Conservation (phyloP, 164 flowering plant genomes). For the Echeveria elegans region DNA sequence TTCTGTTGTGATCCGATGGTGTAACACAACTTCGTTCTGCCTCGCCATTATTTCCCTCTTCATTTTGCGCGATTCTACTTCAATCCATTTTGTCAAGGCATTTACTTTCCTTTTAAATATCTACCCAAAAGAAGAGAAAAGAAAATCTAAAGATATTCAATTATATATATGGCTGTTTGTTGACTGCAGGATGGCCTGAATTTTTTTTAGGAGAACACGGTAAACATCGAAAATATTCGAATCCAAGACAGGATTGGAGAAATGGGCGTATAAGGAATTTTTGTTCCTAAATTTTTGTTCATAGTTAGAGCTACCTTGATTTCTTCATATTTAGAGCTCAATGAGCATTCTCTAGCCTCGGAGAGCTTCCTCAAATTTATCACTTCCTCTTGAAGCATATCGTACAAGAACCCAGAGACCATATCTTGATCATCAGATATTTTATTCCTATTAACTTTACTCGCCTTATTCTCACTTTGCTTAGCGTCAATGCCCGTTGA, state of each 20-base stretch:
- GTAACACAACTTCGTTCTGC: slow-evolving; percentile 41
- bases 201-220: too few relatives aligned
- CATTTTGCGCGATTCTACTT: slow-evolving; percentile 56
- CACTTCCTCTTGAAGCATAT: slow-evolving; percentile 77
- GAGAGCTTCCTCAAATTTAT: slow-evolving; percentile 49
- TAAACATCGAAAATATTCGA: too few relatives aligned
- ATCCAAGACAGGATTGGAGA: too few relatives aligned
- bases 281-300: too few relatives aligned
- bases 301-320: slow-evolving; percentile 48
- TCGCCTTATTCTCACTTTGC: slow-evolving; percentile 14
- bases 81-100: slow-evolving; percentile 57
- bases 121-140: slow-evolving; percentile 38
- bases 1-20: slow-evolving; percentile 32
- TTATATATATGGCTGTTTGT: too few relatives aligned
- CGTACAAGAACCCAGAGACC: slow-evolving; percentile 84
- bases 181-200: too few relatives aligned
- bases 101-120: slow-evolving; percentile 62
- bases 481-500: slow-evolving; percentile 22
- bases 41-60: slow-evolving; percentile 60
- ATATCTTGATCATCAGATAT: slow-evolving; percentile 33
- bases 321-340: slow-evolving; percentile 68
- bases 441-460: slow-evolving; percentile 15
- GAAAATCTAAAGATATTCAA: background rate
- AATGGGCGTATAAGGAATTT: too few relatives aligned
- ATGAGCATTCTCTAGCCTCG: slow-evolving; percentile 45